phyloP scores from a whole-genome alignment of 345 rosid genomes.

The Eucalyptus urophylla region DNA sequence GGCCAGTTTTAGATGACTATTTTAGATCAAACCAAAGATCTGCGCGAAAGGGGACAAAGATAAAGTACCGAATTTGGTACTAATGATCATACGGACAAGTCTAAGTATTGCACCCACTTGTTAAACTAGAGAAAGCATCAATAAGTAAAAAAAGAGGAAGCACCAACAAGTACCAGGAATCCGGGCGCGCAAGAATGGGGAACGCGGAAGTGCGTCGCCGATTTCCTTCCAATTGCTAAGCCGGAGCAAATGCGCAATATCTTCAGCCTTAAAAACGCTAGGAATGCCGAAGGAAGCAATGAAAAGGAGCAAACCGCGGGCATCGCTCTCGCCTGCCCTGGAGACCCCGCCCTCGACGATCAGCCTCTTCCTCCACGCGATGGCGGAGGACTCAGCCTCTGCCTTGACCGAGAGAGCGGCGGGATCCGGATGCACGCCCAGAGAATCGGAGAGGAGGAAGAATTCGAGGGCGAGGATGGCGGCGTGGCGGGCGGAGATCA shows the following conservation, averaged over 20 bases:
- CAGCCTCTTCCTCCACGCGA: conserved; percentile 61
- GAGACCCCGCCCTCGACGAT: conserved; percentile 46
- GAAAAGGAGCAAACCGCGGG: conserved; percentile 60
- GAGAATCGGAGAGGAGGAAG: conserved; percentile 18
- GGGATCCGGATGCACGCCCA: background rate
- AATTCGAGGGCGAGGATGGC: conserved; percentile 45
- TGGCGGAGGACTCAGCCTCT: conserved; percentile 39
- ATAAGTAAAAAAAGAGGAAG: background rate
- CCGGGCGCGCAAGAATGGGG: conserved; percentile 23
- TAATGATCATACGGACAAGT: background rate
- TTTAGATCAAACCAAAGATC: background rate
- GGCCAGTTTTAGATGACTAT: background rate
- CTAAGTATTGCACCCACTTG: background rate
- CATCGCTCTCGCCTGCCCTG: conserved; percentile 36
- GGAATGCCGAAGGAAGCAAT: conserved; percentile 67
- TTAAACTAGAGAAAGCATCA: background rate
- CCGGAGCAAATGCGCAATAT: conserved; percentile 45
- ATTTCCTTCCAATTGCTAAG: conserved; percentile 26
- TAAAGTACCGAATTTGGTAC: background rate
- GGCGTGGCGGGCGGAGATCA: conserved; percentile 37
- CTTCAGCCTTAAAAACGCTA: conserved; percentile 17
- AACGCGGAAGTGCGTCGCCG: conserved; percentile 22
- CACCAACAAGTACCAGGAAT: conserved; percentile 31
- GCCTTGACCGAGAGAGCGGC: background rate
- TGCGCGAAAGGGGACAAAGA: background rate